Conservation (phyloP, 306 rosid species). For the Senna siamea region DNA sequence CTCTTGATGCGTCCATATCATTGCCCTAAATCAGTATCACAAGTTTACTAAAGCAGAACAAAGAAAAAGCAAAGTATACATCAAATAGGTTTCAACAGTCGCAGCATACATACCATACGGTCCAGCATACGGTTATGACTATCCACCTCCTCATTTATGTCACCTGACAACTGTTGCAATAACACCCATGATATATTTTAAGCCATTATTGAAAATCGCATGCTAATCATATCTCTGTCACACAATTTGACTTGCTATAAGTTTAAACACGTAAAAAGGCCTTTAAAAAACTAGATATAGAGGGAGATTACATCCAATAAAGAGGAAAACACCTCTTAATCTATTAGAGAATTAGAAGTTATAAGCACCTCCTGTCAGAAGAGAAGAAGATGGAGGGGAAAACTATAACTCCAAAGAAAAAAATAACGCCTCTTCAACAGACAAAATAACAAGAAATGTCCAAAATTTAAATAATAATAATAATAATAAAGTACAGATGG, state of each 20-base stretch:
- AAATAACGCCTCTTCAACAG: neutral
- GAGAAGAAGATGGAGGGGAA: constrained; percentile 16
- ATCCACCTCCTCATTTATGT: constrained; percentile 93
- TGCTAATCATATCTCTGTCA: constrained; percentile 13
- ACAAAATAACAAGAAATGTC: neutral
- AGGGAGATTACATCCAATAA: constrained; percentile 15
- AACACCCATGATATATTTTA: constrained; percentile 32
- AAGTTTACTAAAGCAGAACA: constrained; percentile 31
- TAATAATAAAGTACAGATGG: neutral
- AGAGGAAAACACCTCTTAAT: neutral
- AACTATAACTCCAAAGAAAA: neutral
- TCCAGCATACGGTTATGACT: constrained; percentile 87
- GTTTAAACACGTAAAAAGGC: constrained; percentile 24
- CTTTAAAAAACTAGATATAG: neutral
- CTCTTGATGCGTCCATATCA: constrained; percentile 97
- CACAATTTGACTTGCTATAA: constrained; percentile 1
- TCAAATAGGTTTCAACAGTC: constrained; percentile 12
- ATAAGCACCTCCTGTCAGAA: constrained; percentile 22
- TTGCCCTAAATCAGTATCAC: constrained; percentile 62
- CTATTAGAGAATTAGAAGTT: neutral
- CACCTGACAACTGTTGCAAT: constrained; percentile 87
- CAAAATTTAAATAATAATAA: neutral
- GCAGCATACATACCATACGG: constrained; percentile 66
- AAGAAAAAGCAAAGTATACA: constrained; percentile 20
- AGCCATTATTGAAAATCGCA: neutral